These are phyloP conservation scores for Aspergillus sp. DNA, from an alignment of 2,329 filamentous ascomycete species.

Conservation along the genomic window DNA sequence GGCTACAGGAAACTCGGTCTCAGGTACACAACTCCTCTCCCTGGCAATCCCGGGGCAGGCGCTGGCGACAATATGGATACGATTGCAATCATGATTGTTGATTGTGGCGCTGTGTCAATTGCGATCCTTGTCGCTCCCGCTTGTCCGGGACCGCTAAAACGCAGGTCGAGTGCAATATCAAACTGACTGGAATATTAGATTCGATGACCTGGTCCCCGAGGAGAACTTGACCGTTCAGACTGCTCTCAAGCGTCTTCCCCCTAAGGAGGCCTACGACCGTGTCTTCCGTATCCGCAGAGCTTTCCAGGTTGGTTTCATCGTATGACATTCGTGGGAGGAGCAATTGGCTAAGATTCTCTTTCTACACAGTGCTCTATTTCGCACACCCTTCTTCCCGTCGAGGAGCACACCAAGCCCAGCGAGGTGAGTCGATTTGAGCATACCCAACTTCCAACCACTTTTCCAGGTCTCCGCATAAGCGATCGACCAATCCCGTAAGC, in stretches of 20 bases:
- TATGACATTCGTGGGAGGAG: constrained; percentile 6
- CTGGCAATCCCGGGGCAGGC: constrained; percentile 14
- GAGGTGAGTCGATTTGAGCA: constrained; percentile 52
- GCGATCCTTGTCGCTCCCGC: constrained; percentile 6
- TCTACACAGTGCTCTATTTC: constrained; percentile 60
- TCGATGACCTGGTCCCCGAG: constrained; percentile 93
- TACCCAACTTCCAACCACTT: constrained; percentile 14
- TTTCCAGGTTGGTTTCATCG: constrained; percentile 65
- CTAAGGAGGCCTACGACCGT: constrained; percentile 93
- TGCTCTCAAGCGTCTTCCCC: constrained; percentile 84
- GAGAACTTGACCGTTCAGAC: constrained; percentile 83
- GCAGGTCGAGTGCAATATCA: neutral
- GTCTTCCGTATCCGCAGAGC: constrained; percentile 96
- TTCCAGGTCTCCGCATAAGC: constrained; percentile 26
- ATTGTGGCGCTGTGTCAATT: neutral
- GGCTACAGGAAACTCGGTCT: constrained; percentile 93
- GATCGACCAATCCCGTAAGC: constrained; percentile 36
- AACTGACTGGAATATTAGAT: constrained; percentile 53
- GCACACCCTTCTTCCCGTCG: constrained; percentile 63
- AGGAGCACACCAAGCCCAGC: constrained; percentile 67
- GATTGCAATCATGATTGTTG: neutral
- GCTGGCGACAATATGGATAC: constrained; percentile 5
- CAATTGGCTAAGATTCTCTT: constrained; percentile 21
- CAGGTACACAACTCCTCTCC: constrained; percentile 59
- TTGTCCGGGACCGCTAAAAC: constrained; percentile 12